A percentile compares a stretch with the other conserved stretches of the same genome.
phyloP scores from a whole-genome alignment of 345 rosid species.

The Gossypium raimondii region DNA sequence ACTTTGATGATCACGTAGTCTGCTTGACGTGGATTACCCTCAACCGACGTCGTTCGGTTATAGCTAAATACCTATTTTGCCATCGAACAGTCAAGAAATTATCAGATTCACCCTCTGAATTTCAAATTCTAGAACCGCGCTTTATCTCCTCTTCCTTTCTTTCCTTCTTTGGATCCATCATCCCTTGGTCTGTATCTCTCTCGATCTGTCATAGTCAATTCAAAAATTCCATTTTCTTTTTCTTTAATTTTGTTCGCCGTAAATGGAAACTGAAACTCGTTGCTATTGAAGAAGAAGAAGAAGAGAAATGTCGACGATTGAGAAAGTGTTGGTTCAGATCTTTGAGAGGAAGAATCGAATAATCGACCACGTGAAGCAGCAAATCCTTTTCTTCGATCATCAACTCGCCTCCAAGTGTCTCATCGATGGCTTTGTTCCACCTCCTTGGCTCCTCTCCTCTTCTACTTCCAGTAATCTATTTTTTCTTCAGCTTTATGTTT shows the following conservation, averaged over 20 bases:
- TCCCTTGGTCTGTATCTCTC: not conserved
- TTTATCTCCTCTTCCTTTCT: conserved; percentile 5
- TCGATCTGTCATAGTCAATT: not conserved
- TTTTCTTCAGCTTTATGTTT: not conserved
- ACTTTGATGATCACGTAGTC: too few relatives aligned
- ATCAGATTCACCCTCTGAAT: not conserved
- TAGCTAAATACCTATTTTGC: not conserved
- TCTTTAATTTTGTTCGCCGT: conserved; percentile 11
- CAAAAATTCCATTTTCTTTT: conserved; percentile 11
- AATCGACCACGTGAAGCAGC: conserved; percentile 57
- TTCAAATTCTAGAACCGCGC: conserved; percentile 15
- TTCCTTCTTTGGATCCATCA: not conserved
- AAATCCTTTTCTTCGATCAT: conserved; percentile 54
- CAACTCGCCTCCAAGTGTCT: conserved; percentile 68
- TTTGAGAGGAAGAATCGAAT: conserved; percentile 63
- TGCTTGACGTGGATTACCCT: too few relatives aligned
- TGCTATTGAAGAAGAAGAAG: not conserved
- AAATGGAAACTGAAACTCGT: conserved; percentile 24
- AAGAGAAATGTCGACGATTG: conserved; percentile 33
- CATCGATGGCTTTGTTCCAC: conserved; percentile 65
- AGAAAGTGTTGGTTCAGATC: conserved; percentile 62
- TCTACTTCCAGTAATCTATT: conserved; percentile 37
- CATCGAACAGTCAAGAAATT: not conserved
- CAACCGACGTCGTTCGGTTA: not conserved
- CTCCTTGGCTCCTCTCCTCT: conserved; percentile 57